phyloP scores from a whole-genome alignment of 2,329 filamentous ascomycete species.

The Penicillium sp. region DNA sequence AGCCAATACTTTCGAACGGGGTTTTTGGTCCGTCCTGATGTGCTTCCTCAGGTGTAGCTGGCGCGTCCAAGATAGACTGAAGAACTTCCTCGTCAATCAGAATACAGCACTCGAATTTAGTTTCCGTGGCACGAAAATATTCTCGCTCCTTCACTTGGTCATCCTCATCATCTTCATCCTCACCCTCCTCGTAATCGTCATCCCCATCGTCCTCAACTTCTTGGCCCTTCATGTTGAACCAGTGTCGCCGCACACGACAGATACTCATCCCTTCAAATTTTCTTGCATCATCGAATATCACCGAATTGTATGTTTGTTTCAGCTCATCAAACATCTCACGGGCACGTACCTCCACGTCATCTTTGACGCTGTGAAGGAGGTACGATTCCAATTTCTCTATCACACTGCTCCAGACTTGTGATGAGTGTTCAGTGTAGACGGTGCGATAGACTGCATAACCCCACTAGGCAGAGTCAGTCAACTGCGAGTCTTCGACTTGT shows the following conservation, averaged over 20 bases:
- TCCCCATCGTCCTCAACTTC: not conserved
- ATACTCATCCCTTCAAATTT: not conserved
- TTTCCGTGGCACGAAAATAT: not conserved
- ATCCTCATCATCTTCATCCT: not conserved
- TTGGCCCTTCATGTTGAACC: not conserved
- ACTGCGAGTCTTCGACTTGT: not conserved
- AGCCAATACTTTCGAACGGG: not conserved
- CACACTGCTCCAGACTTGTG: not conserved
- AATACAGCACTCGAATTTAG: not conserved
- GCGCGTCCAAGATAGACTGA: not conserved
- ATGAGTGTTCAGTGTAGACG: not conserved
- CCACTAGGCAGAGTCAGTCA: not conserved
- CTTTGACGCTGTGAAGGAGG: not conserved
- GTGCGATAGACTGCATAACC: not conserved
- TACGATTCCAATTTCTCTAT: not conserved
- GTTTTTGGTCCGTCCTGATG: too few relatives aligned
- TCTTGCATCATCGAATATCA: not conserved
- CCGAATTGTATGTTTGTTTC: not conserved
- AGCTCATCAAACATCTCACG: not conserved
- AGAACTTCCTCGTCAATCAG: not conserved
- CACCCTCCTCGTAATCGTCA: not conserved
- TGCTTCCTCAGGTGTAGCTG: not conserved
- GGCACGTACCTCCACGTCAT: not conserved
- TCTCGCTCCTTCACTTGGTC: not conserved
- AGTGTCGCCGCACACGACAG: not conserved